A percentile compares a stretch with the other conserved stretches of the same genome.
Evolutionary conservation across 2,329 filamentous ascomycete species (phyloP).

Genomic region (Nemania diffusa): DNA sequence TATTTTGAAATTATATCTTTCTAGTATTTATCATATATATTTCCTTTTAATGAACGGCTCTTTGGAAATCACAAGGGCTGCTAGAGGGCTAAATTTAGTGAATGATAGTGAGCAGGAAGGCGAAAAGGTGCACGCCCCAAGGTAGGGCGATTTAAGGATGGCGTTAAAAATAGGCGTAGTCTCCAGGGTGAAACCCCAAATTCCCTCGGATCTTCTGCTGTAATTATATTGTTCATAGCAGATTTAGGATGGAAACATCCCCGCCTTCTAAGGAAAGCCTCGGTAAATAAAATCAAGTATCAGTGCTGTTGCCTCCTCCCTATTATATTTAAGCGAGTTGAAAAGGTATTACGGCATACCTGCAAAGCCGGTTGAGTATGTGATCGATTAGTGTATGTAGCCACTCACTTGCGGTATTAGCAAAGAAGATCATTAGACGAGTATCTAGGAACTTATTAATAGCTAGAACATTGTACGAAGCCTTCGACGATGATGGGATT

Average conservation of each 20-base stretch:
- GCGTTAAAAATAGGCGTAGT: neutral
- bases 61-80: neutral
- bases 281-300: neutral
- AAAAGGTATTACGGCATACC: too few species aligned
- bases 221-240: neutral
- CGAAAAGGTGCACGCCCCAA: neutral
- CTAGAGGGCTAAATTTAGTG: neutral
- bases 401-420: too few species aligned
- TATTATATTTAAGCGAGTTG: neutral
- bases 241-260: neutral
- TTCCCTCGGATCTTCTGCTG: neutral
- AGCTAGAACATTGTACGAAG: too few species aligned
- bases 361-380: too few species aligned
- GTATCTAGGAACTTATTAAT: too few species aligned
- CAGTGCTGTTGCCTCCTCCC: neutral
- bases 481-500: too few species aligned
- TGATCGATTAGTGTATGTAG: too few species aligned
- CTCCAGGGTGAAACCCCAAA: neutral
- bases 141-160: neutral
- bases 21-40: constrained; percentile 4
- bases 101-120: neutral
- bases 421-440: too few species aligned
- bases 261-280: neutral
- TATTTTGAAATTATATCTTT: constrained; percentile 15
- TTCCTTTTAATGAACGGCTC: neutral